These are phyloP conservation scores for Ophiostoma fasciatum DNA, from an alignment of 2,329 filamentous ascomycete genomes.

Conservation along the genomic window DNA sequence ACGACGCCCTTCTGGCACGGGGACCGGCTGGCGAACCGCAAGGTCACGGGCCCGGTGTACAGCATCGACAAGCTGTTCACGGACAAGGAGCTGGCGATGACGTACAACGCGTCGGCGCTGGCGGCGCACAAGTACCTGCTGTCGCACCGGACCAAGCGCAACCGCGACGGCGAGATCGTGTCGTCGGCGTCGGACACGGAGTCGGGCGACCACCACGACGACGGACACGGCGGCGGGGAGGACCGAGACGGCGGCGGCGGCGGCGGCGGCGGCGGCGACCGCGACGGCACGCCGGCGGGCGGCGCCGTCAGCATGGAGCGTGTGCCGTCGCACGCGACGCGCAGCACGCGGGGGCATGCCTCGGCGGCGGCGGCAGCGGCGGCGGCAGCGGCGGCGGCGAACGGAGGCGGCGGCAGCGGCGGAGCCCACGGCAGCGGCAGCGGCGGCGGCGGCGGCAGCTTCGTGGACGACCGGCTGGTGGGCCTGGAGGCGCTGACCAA, in stretches of 20 bases:
- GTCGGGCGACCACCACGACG: conserved; percentile 35
- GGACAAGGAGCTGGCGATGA: conserved; percentile 52
- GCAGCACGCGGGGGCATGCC: conserved; percentile 45
- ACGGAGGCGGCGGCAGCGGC: conserved; percentile 35
- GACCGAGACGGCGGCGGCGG: conserved; percentile 5
- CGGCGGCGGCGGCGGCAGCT: conserved; percentile 21
- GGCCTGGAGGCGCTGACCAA: conserved; percentile 46
- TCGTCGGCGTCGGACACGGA: conserved; percentile 39
- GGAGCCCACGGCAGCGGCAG: neutral
- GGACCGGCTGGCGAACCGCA: conserved; percentile 39
- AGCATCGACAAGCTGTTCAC: conserved; percentile 58
- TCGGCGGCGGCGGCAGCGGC: conserved; percentile 18
- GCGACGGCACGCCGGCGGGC: conserved; percentile 19
- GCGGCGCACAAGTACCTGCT: conserved; percentile 48
- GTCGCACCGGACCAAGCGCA: conserved; percentile 36
- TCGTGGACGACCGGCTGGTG: conserved; percentile 40
- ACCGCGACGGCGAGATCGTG: conserved; percentile 32
- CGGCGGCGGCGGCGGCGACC: conserved; percentile 24
- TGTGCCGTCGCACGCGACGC: conserved; percentile 47
- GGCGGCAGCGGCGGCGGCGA: neutral
- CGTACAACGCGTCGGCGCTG: conserved; percentile 47
- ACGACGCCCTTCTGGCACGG: conserved; percentile 49
- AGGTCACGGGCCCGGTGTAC: conserved; percentile 44
- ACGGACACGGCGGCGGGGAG: too few relatives aligned
- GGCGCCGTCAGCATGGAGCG: conserved; percentile 44